A percentile compares a stretch with the other conserved stretches of the same genome.
phyloP scores from a whole-genome alignment of 495 filamentous ascomycete species.

The Schizothecium vesticola region DNA sequence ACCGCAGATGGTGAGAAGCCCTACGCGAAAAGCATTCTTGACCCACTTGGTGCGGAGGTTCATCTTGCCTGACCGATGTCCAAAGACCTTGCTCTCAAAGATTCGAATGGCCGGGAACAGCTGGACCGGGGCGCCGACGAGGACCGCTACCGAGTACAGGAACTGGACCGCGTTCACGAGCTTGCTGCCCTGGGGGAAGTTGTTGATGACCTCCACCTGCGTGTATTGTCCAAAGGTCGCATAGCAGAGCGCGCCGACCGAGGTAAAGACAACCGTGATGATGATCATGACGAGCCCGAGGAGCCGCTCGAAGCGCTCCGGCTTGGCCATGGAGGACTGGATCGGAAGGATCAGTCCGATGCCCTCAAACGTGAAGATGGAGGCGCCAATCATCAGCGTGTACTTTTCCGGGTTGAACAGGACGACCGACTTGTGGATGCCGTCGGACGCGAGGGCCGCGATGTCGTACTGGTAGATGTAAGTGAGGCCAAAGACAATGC shows the following conservation, averaged over 20 bases:
- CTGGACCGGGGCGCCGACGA: slow-evolving; percentile 59
- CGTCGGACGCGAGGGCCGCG: slow-evolving; percentile 38
- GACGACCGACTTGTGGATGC: slow-evolving; percentile 45
- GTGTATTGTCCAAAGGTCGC: slow-evolving; percentile 56
- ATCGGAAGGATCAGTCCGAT: slow-evolving; percentile 63
- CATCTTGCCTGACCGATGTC: slow-evolving; percentile 50
- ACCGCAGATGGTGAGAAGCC: slow-evolving; percentile 45
- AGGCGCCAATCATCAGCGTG: slow-evolving; percentile 57
- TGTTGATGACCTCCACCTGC: slow-evolving; percentile 58
- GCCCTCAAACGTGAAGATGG: slow-evolving; percentile 65
- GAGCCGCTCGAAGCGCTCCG: slow-evolving; percentile 52
- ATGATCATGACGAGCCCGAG: slow-evolving; percentile 56
- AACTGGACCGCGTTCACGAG: slow-evolving; percentile 63
- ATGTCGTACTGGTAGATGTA: slow-evolving; percentile 63
- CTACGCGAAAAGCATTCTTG: slow-evolving; percentile 55
- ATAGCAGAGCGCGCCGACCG: slow-evolving; percentile 59
- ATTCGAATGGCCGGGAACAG: slow-evolving; percentile 61
- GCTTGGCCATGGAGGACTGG: slow-evolving; percentile 57
- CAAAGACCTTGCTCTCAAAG: slow-evolving; percentile 51
- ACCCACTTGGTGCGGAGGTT: slow-evolving; percentile 55
- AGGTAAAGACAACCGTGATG: slow-evolving; percentile 59
- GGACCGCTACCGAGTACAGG: slow-evolving; percentile 58
- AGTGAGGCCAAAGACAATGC: slow-evolving; percentile 55
- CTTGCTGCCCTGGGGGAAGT: slow-evolving; percentile 55
- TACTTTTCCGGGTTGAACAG: slow-evolving; percentile 58